phyloP scores from a whole-genome alignment of 768 basidiomycete species.

The Lactarius pseudohatsudake region DNA sequence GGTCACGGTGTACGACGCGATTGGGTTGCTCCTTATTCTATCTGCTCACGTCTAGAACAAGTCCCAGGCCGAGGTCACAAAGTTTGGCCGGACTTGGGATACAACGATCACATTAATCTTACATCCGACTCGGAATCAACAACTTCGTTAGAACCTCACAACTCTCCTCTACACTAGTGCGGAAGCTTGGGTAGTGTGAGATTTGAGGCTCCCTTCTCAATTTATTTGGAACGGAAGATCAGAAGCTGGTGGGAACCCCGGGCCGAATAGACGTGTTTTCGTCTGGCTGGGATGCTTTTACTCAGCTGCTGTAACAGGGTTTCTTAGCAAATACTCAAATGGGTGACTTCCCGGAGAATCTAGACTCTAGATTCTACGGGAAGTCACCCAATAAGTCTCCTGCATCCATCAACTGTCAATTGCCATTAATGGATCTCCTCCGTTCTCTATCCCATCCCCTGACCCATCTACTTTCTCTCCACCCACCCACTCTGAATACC shows the following conservation, averaged over 20 bases:
- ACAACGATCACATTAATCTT: not conserved
- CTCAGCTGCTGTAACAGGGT: not conserved
- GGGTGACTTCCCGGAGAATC: too few species aligned
- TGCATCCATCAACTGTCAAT: not conserved
- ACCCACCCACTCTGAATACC: not conserved
- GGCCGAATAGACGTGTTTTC: not conserved
- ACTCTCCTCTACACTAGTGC: not conserved
- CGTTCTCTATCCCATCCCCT: not conserved
- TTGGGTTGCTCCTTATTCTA: not conserved
- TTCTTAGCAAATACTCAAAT: not conserved
- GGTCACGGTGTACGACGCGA: not conserved
- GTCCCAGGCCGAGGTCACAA: not conserved
- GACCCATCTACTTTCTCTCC: not conserved
- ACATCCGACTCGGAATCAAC: not conserved
- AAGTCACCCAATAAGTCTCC: not conserved
- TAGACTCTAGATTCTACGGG: too few species aligned
- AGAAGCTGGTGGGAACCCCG: not conserved
- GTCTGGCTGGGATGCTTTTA: not conserved
- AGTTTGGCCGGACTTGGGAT: not conserved
- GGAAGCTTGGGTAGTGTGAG: not conserved
- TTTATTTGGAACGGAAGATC: not conserved
- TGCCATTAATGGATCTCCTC: not conserved
- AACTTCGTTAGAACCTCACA: not conserved
- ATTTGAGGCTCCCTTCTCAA: not conserved
- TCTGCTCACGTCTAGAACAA: not conserved